Base-by-base conservation (phyloP, 176 grass and related monocot genomes). In the Aegilops sharonensis region DNA sequence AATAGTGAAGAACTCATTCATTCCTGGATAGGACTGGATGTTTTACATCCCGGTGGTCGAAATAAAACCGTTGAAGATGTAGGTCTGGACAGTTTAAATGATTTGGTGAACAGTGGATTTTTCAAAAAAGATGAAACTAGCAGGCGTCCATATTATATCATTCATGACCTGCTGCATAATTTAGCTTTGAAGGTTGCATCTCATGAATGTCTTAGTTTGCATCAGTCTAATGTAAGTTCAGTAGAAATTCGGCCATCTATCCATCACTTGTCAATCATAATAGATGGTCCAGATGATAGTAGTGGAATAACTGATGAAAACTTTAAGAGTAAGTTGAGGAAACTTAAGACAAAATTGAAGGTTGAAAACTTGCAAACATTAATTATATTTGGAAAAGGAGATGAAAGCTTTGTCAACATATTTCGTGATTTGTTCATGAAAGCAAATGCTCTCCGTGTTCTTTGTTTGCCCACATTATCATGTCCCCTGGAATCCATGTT, bases 21-120 rank as follows among this genome's bases (percentile, higher is more conserved):
- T 42, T 87, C 87, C 8, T 91, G 89, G 89, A 73, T 68, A 54
- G 72, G 72, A 18, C 73, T 78, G 7, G 74, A 68, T 11, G 67
- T 87, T 66, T 3, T 87, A 59, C 4, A n/a, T 42, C 13, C 23
- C 11, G 32, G 64, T 62, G 23, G 32, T 1, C 3, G 14, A 3
- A 68, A 6, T 15, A 63, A 40, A 15, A 85, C 8, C 17, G 8
- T 65, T 4, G 88, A 85, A 40, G 88, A 90, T 42, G 15, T 78
- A 5, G 85, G 80, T 1, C 2, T 11, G 0, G 6, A 15, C 10
- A 47, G 11, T 12, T 30, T 91, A 1, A 23, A 84, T 60, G 40
- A 87, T 0, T 64, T 91, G 29, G 23, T 78, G 5, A 27, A 10
- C 5, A 1, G 39, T 27, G 48, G 36, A 8, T 72, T 78, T 37